phyloP scores from a whole-genome alignment of 352 stramenopile genomes.

The Globisporangium acanthophoron region DNA sequence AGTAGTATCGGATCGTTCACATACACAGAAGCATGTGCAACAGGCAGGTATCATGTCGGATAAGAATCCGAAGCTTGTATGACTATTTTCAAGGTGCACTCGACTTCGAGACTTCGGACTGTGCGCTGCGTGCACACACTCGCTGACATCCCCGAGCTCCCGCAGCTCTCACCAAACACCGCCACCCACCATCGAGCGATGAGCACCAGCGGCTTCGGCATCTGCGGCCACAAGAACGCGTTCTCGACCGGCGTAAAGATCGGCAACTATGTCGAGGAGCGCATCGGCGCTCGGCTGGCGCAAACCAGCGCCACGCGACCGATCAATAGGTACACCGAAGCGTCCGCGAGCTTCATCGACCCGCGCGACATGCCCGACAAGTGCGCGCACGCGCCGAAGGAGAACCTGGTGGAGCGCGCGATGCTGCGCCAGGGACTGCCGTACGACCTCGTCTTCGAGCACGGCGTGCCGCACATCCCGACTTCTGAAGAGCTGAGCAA shows the following conservation, averaged over 20 bases:
- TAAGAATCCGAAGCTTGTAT: too few relatives aligned
- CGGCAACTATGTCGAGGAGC: conserved; percentile 82
- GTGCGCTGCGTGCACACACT: too few relatives aligned
- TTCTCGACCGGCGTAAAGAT: conserved; percentile 70
- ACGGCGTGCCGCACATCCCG: conserved; percentile 40
- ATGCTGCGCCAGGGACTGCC: conserved; percentile 51
- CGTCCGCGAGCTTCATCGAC: conserved; percentile 47
- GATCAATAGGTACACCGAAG: conserved; percentile 43
- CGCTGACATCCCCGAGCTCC: too few relatives aligned
- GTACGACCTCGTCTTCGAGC: conserved; percentile 74
- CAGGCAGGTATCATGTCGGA: too few relatives aligned
- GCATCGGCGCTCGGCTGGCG: conserved; percentile 52
- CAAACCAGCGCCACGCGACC: conserved; percentile 24
- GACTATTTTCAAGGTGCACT: too few relatives aligned
- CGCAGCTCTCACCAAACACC: too few relatives aligned
- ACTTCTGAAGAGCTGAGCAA: conserved; percentile 31
- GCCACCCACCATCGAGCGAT: conserved; percentile 9
- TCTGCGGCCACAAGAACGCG: conserved; percentile 83
- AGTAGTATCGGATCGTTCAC: too few relatives aligned
- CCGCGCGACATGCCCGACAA: conserved; percentile 54
- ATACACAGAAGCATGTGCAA: too few relatives aligned
- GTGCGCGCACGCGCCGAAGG: conserved; percentile 33
- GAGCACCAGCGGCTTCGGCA: conserved; percentile 48
- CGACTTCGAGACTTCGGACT: too few relatives aligned
- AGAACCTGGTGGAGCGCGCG: conserved; percentile 43